Base-by-base conservation (phyloP, 23 red algal genomes). In the Gracilaria gracilis region DNA sequence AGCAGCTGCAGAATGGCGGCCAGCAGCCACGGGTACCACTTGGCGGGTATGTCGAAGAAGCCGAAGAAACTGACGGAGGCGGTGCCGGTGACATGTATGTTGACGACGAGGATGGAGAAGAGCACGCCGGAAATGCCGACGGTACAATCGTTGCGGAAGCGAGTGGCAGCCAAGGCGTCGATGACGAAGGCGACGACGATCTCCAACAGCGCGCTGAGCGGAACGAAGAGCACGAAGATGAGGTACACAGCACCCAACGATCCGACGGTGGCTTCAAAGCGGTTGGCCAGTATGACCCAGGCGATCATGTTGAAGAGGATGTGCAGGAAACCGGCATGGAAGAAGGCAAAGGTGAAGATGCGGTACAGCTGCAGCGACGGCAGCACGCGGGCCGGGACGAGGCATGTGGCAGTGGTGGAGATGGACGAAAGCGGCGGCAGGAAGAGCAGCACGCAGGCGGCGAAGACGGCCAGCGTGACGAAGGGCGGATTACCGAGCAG, bases 261-360 rank as follows among this genome's bases (percentile, higher is more conserved):
- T 0, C 82, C 81, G n/a, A 86, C 67, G n/a, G 77, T 48, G 44
- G 58, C 38, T 46, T 94, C 91, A 39, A 83, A 92, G 54, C 61
- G 28, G 6, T 19, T 46, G 35, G 46, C 42, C n/a, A 94, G 24
- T 35, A 87, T 39, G 25, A 77, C 27, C 81, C 78, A 94, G 13
- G 91, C 64, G 36, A 87, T 64, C 25, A 87, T 61, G 81, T 94
- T 94, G 82, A 94, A 76, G 5, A 94, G 65, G 15, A 94, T 75
- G 82, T 94, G 91, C 21, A 94, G 49, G 23, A 87, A 87, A 38
- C 81, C 81, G 46, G 53, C 82, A 57, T 94, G 91, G 64, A 94
- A 87, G 81, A 94, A 94, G 50, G 91, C 65, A 19, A 9, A 55
- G 12, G 72, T 75, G 81, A 94, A 65, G 39, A 94, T 47, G 9